Conservation (phyloP, 176 grass and related monocot species). For the Luzula sylvatica region DNA sequence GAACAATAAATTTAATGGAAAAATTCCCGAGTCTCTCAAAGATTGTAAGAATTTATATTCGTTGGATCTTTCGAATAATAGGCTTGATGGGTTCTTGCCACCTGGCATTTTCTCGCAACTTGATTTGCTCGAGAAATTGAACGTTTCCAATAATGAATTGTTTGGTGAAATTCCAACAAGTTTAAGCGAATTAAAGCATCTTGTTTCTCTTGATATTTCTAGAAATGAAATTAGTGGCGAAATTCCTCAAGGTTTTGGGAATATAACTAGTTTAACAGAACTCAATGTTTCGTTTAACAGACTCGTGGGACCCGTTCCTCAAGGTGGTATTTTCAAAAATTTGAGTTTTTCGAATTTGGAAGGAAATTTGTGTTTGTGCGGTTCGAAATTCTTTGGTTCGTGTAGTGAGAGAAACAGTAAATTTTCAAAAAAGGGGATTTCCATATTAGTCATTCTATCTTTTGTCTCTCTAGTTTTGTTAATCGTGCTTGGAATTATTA, state of each 20-base stretch:
- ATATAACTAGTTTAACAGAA: constrained; percentile 34
- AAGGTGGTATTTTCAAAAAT: constrained; percentile 50
- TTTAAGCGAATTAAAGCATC: constrained; percentile 29
- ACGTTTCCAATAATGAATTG: constrained; percentile 60
- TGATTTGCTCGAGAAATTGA: constrained; percentile 57
- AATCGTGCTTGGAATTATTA: constrained; percentile 2
- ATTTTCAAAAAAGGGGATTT: constrained; percentile 42
- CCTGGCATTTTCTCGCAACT: constrained; percentile 43
- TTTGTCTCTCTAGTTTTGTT: constrained; percentile 38
- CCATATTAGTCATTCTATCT: constrained; percentile 24
- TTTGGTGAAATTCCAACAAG: constrained; percentile 41
- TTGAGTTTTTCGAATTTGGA: constrained; percentile 37
- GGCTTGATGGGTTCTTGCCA: constrained; percentile 36
- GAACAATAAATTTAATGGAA: constrained; percentile 56
- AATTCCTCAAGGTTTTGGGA: constrained; percentile 48
- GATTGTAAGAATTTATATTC: constrained; percentile 65
- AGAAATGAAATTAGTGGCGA: constrained; percentile 47
- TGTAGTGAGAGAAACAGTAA: constrained; percentile 21
- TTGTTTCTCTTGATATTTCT: constrained; percentile 55
- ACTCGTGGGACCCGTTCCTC: constrained; percentile 43
- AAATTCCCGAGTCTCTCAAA: constrained; percentile 43
- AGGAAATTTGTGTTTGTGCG: constrained; percentile 64
- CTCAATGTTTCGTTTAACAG: constrained; percentile 72
- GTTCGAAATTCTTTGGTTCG: constrained; percentile 36
- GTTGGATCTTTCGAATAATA: constrained; percentile 60